Evolutionary conservation across 768 basidiomycete species (phyloP), one percentile per base, ranked within the genome.

Genomic region (Boletus insuetus): DNA sequence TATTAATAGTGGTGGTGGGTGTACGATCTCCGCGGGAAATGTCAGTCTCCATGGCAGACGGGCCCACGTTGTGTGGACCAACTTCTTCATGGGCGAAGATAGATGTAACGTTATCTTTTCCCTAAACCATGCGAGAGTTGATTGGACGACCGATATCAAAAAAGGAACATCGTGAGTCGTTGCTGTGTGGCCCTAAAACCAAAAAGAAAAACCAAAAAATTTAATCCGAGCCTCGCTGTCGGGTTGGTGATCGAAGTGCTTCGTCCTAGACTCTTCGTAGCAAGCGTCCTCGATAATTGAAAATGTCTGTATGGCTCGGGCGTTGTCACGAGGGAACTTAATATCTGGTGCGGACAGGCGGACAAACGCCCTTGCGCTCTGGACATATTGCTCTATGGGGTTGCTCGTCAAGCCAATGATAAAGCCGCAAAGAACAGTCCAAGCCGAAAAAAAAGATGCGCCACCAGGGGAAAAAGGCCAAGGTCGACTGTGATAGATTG

Each of bases 21-120:
- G 20, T 43, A 61, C 54, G 65, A 64, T 64, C 62, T 69, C 66
- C 66, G 66, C 66, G 66, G 66, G 64, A 67, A 61, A 62, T 37
- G 48, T 40, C 58, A 34, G 66, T 69, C 61, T 67, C 67, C 67
- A 69, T 67, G 67, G 46, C 42, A 63, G 64, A 56, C 43, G 41
- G 19, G 31, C 55, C 56, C 65, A 69, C 67, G 66, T 61, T 61
- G 59, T 53, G 35, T 67, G 50, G 58, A 58, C 46, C 54, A 37
- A 34, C 61, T 56, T 55, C 54, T 46, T 20, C 55, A 60, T 45
- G 55, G 61, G 56, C 48, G 37, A 67, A 67, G 58, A 51, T 41
- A 54, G 54, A 45, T 50, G 59, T 53, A 54, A 65, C 62, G 64
- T 65, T 56, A 67, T 65, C 56, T 51, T 38, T 56, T 56, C 44